Evolutionary conservation across 2,329 filamentous ascomycete genomes (phyloP).

Genomic region (Ceratocystis huliohia): DNA sequence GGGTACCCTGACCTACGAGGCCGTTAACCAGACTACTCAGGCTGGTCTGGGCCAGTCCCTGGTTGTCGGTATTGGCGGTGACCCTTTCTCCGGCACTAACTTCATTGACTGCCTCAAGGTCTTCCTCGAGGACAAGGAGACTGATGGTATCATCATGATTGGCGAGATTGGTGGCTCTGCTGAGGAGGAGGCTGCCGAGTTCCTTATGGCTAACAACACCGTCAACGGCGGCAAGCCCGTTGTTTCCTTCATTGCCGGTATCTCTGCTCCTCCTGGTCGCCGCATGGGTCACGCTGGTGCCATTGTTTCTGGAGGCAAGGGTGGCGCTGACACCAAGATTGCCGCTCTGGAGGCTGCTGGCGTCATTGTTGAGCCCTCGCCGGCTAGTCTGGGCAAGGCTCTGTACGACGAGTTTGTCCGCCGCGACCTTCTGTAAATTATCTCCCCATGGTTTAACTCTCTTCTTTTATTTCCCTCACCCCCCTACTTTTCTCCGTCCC

Average conservation of each 20-base stretch:
- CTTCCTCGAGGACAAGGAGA: slow-evolving; percentile 91
- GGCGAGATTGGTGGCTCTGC: slow-evolving; percentile 96
- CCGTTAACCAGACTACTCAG: slow-evolving; percentile 98
- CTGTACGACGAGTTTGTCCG: slow-evolving; percentile 92
- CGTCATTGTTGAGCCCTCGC: slow-evolving; percentile 91
- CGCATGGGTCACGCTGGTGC: slow-evolving; percentile 98
- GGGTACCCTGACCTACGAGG: slow-evolving; percentile 97
- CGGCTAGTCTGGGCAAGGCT: slow-evolving; percentile 82
- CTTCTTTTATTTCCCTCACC: background rate
- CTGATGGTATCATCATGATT: slow-evolving; percentile 99
- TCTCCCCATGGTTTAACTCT: slow-evolving; percentile 15
- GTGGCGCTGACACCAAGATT: slow-evolving; percentile 97
- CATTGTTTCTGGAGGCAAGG: slow-evolving; percentile 95
- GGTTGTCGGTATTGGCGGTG: slow-evolving; percentile 94
- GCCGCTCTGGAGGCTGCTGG: slow-evolving; percentile 82
- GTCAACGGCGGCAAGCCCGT: slow-evolving; percentile 78
- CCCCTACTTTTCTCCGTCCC: background rate
- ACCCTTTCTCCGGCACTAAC: slow-evolving; percentile 97
- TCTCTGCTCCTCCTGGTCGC: slow-evolving; percentile 88
- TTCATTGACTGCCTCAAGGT: slow-evolving; percentile 99
- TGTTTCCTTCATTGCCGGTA: slow-evolving; percentile 96
- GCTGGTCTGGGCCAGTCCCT: slow-evolving; percentile 94
- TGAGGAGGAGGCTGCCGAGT: slow-evolving; percentile 96
- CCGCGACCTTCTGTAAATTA: slow-evolving; percentile 73
- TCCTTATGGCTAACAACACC: slow-evolving; percentile 83